Conservation (phyloP, 805 yeast genomes). For the Sugiyamaella boreocaroliniensis region DNA sequence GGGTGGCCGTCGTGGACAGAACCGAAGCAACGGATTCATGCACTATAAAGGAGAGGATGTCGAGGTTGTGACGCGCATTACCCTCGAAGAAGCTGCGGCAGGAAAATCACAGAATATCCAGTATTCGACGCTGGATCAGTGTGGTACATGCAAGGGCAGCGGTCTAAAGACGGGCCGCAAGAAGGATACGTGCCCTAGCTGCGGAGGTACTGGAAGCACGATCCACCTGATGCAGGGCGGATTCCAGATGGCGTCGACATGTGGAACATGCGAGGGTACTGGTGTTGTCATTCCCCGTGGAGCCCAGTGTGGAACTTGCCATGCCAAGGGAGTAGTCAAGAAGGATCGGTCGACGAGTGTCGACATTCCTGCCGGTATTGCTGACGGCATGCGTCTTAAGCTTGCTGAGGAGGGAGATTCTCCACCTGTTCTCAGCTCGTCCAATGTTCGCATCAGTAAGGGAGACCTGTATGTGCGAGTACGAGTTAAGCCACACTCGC, state of each 20-base stretch:
- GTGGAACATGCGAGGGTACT: constrained; percentile 78
- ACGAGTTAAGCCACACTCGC: constrained; percentile 65
- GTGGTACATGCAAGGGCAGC: constrained; percentile 74
- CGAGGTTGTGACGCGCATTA: constrained; percentile 65
- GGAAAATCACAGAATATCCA: constrained; percentile 63
- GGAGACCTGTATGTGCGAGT: constrained; percentile 88
- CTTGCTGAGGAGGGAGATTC: constrained; percentile 87
- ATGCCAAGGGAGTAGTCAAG: constrained; percentile 80
- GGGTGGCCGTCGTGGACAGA: constrained; percentile 34
- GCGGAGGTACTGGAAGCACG: constrained; percentile 91
- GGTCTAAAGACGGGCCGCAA: constrained; percentile 75
- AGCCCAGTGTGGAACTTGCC: constrained; percentile 74
- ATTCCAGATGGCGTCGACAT: constrained; percentile 93
- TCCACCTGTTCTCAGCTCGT: constrained; percentile 69
- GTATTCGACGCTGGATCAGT: constrained; percentile 68
- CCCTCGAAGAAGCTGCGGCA: constrained; percentile 74
- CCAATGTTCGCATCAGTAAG: constrained; percentile 58
- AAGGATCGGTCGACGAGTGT: constrained; percentile 64
- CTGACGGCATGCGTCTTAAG: constrained; percentile 78
- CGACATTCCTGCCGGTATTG: constrained; percentile 82
- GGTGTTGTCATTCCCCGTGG: constrained; percentile 68
- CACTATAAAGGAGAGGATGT: constrained; percentile 86
- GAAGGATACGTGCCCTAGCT: constrained; percentile 72
- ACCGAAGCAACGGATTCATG: constrained; percentile 47
- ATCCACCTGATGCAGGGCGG: constrained; percentile 85